Evolutionary conservation across 75 land plant genomes (phyloP).

Genomic region (Cupressus sempervirens): DNA sequence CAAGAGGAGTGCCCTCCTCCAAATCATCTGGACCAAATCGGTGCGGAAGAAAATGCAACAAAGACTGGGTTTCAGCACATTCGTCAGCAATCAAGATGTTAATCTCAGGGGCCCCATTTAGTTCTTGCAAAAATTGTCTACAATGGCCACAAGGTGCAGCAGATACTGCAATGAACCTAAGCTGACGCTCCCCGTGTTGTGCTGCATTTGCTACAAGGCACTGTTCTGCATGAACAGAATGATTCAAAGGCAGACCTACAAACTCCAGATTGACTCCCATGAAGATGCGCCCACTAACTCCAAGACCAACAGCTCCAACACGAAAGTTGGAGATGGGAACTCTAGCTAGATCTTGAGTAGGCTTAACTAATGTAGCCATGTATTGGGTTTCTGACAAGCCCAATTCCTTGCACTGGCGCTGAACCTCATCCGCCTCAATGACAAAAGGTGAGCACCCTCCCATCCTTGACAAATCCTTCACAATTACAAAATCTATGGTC

Average conservation of each 20-base stretch:
- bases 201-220: constrained; percentile 79
- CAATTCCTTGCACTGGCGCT: constrained; percentile 20
- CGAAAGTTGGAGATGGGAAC: constrained; percentile 80
- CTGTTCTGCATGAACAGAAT: constrained; percentile 98
- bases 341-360: constrained; percentile 61
- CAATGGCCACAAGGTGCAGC: constrained; percentile 98
- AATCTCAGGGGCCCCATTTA: constrained; percentile 54
- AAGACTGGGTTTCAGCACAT: constrained; percentile 22
- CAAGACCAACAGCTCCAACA: constrained; percentile 90
- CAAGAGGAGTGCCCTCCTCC: constrained; percentile 55
- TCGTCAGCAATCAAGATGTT: constrained; percentile 45
- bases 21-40: constrained; percentile 86
- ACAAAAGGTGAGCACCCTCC: constrained; percentile 40
- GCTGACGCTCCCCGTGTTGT: constrained; percentile 43
- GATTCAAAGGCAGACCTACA: constrained; percentile 74
- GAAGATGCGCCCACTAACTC: constrained; percentile 79
- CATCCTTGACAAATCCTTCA: constrained; percentile 4
- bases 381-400: constrained; percentile 34
- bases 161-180: constrained; percentile 75
- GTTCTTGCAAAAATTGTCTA: constrained; percentile 95
- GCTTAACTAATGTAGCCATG: constrained; percentile 48
- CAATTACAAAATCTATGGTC: neutral
- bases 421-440: constrained; percentile 48
- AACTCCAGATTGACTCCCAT: constrained; percentile 92
- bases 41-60: constrained; percentile 59